Evolutionary conservation across 805 yeast species (phyloP).

Genomic region (Sugiyamaella lignohabitans): DNA sequence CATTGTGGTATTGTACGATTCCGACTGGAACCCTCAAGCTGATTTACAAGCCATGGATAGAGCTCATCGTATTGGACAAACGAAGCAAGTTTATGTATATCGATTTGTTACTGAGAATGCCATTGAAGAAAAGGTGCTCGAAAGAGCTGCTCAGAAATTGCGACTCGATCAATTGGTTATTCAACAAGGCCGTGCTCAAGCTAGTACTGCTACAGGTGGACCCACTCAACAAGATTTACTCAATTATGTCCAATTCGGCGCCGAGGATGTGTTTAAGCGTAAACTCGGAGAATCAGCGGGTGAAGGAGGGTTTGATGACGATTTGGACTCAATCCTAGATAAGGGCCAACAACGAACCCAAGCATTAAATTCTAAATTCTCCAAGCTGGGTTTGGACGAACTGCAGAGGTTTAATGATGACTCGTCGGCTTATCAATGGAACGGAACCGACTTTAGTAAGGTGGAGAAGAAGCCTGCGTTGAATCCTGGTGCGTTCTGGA

Average conservation of each 20-base stretch:
- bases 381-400: constrained; percentile 85
- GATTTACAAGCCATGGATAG: constrained; percentile 98
- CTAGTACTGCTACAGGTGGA: constrained; percentile 35
- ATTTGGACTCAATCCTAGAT: constrained; percentile 75
- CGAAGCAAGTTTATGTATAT: constrained; percentile 87
- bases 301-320: constrained; percentile 42
- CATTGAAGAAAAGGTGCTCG: constrained; percentile 91
- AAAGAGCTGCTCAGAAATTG: constrained; percentile 90
- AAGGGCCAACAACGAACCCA: constrained; percentile 80
- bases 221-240: constrained; percentile 59
- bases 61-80: constrained; percentile 96
- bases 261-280: constrained; percentile 73
- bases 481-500: constrained; percentile 52
- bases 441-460: constrained; percentile 62
- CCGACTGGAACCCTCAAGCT: constrained; percentile 98
- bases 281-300: constrained; percentile 26
- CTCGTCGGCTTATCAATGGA: constrained; percentile 94
- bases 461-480: constrained; percentile 21
- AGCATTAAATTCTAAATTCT: constrained; percentile 71
- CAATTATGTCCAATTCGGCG: constrained; percentile 97
- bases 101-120: constrained; percentile 94
- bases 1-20: constrained; percentile 78
- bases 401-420: constrained; percentile 76
- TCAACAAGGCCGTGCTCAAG: constrained; percentile 73
- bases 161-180: constrained; percentile 91